Base-by-base conservation (phyloP, 768 basidiomycete species). In the Clavulina sp. region DNA sequence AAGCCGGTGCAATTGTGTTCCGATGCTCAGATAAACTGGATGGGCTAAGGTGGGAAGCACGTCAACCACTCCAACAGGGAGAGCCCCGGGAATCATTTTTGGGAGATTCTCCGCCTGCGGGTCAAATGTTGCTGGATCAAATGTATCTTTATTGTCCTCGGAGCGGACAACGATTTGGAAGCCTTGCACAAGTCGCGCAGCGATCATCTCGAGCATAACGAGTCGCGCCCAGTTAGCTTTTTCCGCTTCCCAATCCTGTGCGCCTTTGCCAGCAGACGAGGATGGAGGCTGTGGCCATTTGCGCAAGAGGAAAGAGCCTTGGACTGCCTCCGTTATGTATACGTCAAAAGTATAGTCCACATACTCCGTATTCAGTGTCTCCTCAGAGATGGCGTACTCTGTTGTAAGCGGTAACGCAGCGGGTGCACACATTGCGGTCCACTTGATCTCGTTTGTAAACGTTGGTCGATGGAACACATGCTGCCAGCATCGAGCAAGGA, bases 191-290 rank as follows among this genome's bases (percentile, higher is more conserved):
- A 97, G 73, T 23, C 93, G 74, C 41, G 95, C 80, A 3, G 85
- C 88, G 1, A 86, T 86, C 84, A 97, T 92, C 31, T 85, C 88
- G 26, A 82, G 77, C 84, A 97, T 87, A 18, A 87, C 80, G 2
- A 72, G 75, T 23, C 84, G 64, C 0, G 83, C 85, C 57, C 57
- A 58, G 16, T 51, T 38, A 21, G 54, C 56, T 31, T 55, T 54
- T 2, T 60, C 48, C 21, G 54, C 36, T 30, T 50, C 50, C n/a
- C n/a, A n/a, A n/a, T n/a, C n/a, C n/a, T n/a, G n/a, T n/a, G n/a
- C n/a, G n/a, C n/a, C n/a, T n/a, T n/a, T 28, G 55, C 80, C 81
- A 85, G 3, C 74, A 75, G 13, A 82, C 81, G 30, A 34, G 65
- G 66, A 0, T 16, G 13, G 43, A 9, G 9, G 13, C 26, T 9